A percentile compares a stretch with the other conserved stretches of the same genome.
These are phyloP conservation scores for Lepidium africanum DNA, from an alignment of 345 rosid species.

Conservation along the genomic window DNA sequence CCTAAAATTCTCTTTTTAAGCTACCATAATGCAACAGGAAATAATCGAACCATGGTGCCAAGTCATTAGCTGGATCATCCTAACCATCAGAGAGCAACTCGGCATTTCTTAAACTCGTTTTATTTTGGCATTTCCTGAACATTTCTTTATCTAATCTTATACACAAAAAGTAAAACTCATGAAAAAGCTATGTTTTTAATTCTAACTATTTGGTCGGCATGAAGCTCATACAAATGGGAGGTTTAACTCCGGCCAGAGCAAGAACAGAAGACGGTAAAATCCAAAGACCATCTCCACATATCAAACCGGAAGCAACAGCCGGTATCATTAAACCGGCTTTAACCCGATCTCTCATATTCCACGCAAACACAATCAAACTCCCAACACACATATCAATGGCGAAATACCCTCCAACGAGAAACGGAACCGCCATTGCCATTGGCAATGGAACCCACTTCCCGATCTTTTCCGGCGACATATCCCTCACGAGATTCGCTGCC, in stretches of 20 bases:
- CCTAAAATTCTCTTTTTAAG: too few relatives aligned
- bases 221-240: constrained; percentile 34
- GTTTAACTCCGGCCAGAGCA: constrained; percentile 28
- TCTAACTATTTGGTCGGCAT: constrained; percentile 2
- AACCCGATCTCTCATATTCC: constrained; percentile 35
- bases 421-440: constrained; percentile 50
- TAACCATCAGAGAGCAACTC: too few relatives aligned
- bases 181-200: not conserved
- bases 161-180: not conserved
- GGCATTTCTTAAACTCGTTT: not conserved
- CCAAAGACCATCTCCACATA: constrained; percentile 39
- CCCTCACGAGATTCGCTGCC: constrained; percentile 29
- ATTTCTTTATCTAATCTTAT: constrained; percentile 2
- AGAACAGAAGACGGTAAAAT: constrained; percentile 35
- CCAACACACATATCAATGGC: constrained; percentile 50
- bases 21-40: too few relatives aligned
- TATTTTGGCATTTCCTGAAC: not conserved
- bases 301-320: constrained; percentile 35
- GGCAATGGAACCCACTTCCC: constrained; percentile 43
- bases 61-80: too few relatives aligned
- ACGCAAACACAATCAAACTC: constrained; percentile 40
- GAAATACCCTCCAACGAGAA: constrained; percentile 40
- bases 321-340: constrained; percentile 31
- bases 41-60: too few relatives aligned
- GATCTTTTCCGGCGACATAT: constrained; percentile 12